Conservation (phyloP, 129 eudicot species). For the Escallonia rubra region DNA sequence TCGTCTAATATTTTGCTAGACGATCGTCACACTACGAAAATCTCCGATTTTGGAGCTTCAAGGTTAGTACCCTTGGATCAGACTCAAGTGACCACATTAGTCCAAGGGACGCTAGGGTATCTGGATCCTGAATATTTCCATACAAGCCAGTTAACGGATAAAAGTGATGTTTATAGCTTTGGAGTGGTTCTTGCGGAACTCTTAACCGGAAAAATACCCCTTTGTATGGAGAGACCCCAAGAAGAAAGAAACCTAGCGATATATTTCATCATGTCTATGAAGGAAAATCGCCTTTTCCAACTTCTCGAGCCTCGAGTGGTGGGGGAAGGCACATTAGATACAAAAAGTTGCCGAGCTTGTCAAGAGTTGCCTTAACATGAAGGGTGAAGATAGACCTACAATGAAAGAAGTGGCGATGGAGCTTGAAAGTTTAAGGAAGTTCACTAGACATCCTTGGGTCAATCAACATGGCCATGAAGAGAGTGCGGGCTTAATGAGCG, state of each 20-base stretch:
- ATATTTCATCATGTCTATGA: slow-evolving; percentile 30
- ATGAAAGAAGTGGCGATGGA: slow-evolving; percentile 50
- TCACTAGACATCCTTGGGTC: slow-evolving; percentile 32
- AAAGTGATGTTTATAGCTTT: slow-evolving; percentile 46
- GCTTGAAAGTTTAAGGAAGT: slow-evolving; percentile 28
- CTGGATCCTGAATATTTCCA: slow-evolving; percentile 61
- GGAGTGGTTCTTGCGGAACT: slow-evolving; percentile 40
- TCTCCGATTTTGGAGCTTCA: slow-evolving; percentile 48
- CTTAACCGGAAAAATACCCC: slow-evolving; percentile 29
- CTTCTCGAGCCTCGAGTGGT: slow-evolving; percentile 28
- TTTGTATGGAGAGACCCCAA: slow-evolving; percentile 27
- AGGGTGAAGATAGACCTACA: slow-evolving; percentile 40
- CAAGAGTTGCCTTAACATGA: slow-evolving; percentile 25
- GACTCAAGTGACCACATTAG: slow-evolving; percentile 40
- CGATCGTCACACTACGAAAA: slow-evolving; percentile 21
- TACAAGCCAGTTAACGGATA: slow-evolving; percentile 41
- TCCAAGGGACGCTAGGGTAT: slow-evolving; percentile 60
- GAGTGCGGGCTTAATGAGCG: background rate
- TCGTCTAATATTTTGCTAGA: slow-evolving; percentile 39
- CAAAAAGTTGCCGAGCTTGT: slow-evolving; percentile 23
- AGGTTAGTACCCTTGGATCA: slow-evolving; percentile 39
- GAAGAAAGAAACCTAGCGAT: slow-evolving; percentile 38
- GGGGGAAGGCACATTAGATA: slow-evolving; percentile 30
- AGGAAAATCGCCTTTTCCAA: slow-evolving; percentile 30
- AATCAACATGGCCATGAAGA: slow-evolving; percentile 6